Conservation (phyloP, 2,329 filamentous ascomycete genomes). For the Escovopsis sp. region DNA sequence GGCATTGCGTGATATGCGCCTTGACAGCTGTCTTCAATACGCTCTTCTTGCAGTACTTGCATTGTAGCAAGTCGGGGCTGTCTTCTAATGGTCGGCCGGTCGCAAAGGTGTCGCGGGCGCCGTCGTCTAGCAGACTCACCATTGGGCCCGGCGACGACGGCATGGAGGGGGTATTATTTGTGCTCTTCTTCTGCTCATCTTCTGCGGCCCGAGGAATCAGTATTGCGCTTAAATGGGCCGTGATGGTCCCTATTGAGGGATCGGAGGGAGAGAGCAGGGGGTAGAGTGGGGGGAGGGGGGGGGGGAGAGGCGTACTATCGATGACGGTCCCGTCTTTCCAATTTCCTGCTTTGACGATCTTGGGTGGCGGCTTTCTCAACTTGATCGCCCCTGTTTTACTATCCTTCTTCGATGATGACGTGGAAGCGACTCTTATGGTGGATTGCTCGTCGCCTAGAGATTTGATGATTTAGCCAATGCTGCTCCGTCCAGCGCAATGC, state of each 20-base stretch:
- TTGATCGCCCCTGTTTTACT: constrained; percentile 39
- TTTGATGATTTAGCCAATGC: background rate
- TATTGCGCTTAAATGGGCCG: background rate
- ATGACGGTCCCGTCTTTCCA: constrained; percentile 54
- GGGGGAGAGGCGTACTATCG: constrained; percentile 33
- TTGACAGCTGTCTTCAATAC: constrained; percentile 62
- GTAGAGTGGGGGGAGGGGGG: too few species aligned
- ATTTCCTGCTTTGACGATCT: constrained; percentile 52
- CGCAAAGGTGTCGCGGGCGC: constrained; percentile 62
- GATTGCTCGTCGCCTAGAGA: constrained; percentile 34
- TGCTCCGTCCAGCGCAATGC: too few species aligned
- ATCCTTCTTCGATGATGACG: constrained; percentile 27
- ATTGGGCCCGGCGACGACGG: constrained; percentile 38
- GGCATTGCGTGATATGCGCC: constrained; percentile 68
- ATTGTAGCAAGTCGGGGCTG: constrained; percentile 62
- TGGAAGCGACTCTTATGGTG: constrained; percentile 46
- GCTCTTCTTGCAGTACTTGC: constrained; percentile 90
- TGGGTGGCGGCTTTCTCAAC: constrained; percentile 47
- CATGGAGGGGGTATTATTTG: constrained; percentile 25
- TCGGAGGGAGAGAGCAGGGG: too few species aligned
- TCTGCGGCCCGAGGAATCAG: constrained; percentile 19
- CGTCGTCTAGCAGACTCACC: constrained; percentile 59
- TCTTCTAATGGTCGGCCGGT: constrained; percentile 75
- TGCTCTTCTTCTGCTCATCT: constrained; percentile 37
- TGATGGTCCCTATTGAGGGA: background rate